Conservation (phyloP, 2,329 filamentous ascomycete species). For the Verticillium dahliae region DNA sequence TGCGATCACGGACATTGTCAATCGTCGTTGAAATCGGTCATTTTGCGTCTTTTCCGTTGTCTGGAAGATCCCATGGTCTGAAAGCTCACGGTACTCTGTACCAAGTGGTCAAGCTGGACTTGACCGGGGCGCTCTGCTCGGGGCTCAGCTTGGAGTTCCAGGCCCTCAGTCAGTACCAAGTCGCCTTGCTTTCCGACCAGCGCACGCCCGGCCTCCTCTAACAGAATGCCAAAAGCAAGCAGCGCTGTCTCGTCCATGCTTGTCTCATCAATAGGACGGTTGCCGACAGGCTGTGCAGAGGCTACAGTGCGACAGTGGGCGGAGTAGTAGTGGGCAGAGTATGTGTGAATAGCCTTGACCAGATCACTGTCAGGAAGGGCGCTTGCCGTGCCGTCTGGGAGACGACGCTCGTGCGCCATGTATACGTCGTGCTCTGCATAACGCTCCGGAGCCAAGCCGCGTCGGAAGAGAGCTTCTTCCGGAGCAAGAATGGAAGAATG, state of each 20-base stretch:
- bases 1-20: not conserved
- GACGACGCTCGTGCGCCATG: constrained; percentile 53
- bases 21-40: constrained; percentile 7
- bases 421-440: constrained; percentile 69
- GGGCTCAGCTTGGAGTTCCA: constrained; percentile 13
- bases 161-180: constrained; percentile 62
- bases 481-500: constrained; percentile 45
- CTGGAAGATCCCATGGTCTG: constrained; percentile 8
- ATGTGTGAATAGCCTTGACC: constrained; percentile 61
- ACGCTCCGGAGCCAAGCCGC: constrained; percentile 55
- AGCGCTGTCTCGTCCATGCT: constrained; percentile 76
- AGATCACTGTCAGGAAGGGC: constrained; percentile 63
- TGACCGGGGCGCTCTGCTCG: not conserved
- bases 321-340: constrained; percentile 61
- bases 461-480: constrained; percentile 65
- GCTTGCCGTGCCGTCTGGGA: constrained; percentile 36
- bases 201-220: constrained; percentile 63
- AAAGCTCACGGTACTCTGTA: constrained; percentile 2
- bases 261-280: constrained; percentile 35
- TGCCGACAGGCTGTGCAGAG: constrained; percentile 9
- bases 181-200: constrained; percentile 60
- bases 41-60: constrained; percentile 8
- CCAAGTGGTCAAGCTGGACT: not conserved
- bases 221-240: constrained; percentile 65
- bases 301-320: constrained; percentile 20